A percentile compares a stretch with the other conserved stretches of the same genome.
Conservation (phyloP, 1,139 yeast genomes). For the Kodamaea fungicola region DNA sequence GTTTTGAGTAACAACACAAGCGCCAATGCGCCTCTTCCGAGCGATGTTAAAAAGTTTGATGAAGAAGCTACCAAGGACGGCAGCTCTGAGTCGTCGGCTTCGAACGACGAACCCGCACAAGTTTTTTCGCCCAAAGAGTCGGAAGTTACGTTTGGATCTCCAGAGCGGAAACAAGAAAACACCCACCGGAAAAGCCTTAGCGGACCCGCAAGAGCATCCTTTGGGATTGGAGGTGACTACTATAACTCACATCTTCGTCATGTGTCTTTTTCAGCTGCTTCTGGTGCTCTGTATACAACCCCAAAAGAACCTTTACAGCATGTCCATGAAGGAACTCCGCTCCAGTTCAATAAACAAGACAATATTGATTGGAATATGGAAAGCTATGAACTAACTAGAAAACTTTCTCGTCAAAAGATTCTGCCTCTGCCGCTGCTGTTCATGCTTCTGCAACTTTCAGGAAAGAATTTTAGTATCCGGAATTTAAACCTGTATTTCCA, state of each 20-base stretch:
- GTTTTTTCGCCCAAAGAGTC: constrained; percentile 15
- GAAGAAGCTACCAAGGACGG: constrained; percentile 2
- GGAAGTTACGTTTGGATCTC: background rate
- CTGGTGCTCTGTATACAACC: constrained; percentile 66
- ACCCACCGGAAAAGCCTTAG: constrained; percentile 1
- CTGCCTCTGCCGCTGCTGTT: constrained; percentile 4
- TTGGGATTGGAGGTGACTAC: constrained; percentile 6
- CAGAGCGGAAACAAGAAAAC: background rate
- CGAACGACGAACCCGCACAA: constrained; percentile 10
- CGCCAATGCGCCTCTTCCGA: constrained; percentile 44
- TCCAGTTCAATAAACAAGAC: constrained; percentile 25
- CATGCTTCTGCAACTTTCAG: constrained; percentile 1
- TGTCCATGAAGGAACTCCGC: constrained; percentile 38
- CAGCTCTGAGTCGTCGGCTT: constrained; percentile 7
- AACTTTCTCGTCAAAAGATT: constrained; percentile 8
- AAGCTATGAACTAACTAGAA: constrained; percentile 22
- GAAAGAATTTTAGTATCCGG: constrained; percentile 8
- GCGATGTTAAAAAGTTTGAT: background rate
- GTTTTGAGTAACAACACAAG: constrained; percentile 42
- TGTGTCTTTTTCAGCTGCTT: constrained; percentile 80
- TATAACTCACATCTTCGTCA: constrained; percentile 38
- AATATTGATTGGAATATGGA: constrained; percentile 37
- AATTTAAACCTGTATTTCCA: constrained; percentile 15
- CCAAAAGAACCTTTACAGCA: constrained; percentile 26
- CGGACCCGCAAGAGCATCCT: constrained; percentile 3